A percentile compares a stretch with the other conserved stretches of the same genome.
phyloP scores from a whole-genome alignment of 2,329 filamentous ascomycete genomes.

The Talaromyces piceae region DNA sequence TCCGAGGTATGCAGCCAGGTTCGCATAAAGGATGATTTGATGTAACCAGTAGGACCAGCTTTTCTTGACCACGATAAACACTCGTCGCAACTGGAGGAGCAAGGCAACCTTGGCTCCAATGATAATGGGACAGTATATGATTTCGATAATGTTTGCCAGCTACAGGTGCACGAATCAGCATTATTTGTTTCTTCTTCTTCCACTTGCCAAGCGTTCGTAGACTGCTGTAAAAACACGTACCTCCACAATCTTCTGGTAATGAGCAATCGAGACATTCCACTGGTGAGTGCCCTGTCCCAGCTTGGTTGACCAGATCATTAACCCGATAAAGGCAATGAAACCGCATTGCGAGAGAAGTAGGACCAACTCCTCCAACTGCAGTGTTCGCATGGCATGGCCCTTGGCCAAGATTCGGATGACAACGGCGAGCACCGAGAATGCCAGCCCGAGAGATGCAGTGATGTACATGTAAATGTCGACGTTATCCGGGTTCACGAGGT shows the following conservation, averaged over 20 bases:
- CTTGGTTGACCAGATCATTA: conserved; percentile 2
- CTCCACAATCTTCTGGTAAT: not conserved
- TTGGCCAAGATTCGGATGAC: conserved; percentile 4
- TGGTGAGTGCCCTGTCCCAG: conserved; percentile 5
- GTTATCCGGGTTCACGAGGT: not conserved
- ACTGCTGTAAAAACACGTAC: not conserved
- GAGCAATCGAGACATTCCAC: conserved; percentile 7
- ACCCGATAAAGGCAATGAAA: not conserved
- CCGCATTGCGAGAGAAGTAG: not conserved
- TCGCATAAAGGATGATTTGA: conserved; percentile 4
- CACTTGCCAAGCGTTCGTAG: too few species aligned
- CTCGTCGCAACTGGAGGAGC: conserved; percentile 5
- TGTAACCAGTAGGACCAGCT: conserved; percentile 2
- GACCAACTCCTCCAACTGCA: conserved; percentile 5
- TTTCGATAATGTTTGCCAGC: conserved; percentile 6
- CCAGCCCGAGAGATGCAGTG: not conserved
- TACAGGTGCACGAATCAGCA: not conserved
- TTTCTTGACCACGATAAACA: conserved; percentile 7
- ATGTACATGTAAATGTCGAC: conserved; percentile 1
- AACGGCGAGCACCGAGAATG: conserved; percentile 1
- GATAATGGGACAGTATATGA: conserved; percentile 5
- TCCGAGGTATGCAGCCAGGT: not conserved
- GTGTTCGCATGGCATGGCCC: not conserved
- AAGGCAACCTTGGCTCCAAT: conserved; percentile 4
- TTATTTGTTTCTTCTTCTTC: not conserved